Evolutionary conservation across 768 basidiomycete species (phyloP), one percentile per base, ranked within the genome.

Genomic region (Serendipita sp.): DNA sequence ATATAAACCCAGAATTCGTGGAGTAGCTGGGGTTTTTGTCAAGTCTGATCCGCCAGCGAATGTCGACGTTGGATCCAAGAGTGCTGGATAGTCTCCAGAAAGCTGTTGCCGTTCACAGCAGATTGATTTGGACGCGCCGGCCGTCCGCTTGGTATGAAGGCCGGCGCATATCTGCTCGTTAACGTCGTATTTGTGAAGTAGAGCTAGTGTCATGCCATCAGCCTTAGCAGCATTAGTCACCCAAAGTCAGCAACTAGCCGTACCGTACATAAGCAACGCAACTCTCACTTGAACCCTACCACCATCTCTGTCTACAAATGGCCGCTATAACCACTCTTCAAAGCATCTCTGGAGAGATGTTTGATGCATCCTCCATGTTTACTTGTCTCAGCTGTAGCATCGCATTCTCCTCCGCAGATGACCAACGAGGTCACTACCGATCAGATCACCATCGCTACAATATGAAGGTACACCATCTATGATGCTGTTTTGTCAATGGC

Each of bases 401-500:
- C 71, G 92, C 88, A 1, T 97, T 96, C 73, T 73, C 79, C 46
- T 80, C 85, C 11, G 84, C 92, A 18, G 85, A 87, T 63, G 87
- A 90, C 45, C 95, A 98, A 74, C 81, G 95, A 66, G 75, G 77
- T 0, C 96, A 99, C 73, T 97, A 95, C 74, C 83, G 85, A 68
- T 90, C 91, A 30, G 96, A 99, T 74, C 88, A 89, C 74, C 96
- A 99, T 76, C 80, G 93, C 63, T 99, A 99, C 76, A 99, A 99
- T 72, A 92, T 97, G 85, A 95, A 95, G 71, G 73, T 76, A 16
- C 65, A 71, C 24, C 5, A 38, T 24, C 24, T 24, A 24, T 24
- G 24, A 24, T 24, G 24, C 24, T 24, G 24, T 24, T 24, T 24
- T 24, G 24, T 24, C 24, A 24, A 24, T 24, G 24, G 18, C 45